Conservation (phyloP, 75 land plant species). For the Cupressus sempervirens region DNA sequence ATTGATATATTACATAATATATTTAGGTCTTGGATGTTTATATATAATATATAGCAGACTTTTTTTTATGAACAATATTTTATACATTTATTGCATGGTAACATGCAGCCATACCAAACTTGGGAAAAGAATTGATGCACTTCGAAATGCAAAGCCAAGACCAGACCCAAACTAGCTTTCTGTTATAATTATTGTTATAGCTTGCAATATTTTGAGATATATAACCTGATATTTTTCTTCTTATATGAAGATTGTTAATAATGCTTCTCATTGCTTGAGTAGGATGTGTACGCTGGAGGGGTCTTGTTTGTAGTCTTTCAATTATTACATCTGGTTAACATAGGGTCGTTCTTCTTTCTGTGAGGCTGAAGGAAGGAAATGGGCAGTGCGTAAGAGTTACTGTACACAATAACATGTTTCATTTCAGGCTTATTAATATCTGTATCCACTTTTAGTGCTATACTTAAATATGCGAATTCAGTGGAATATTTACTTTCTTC, state of each 20-base stretch:
- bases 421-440: not conserved
- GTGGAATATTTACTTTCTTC: not conserved
- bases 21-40: too few species aligned
- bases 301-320: not conserved
- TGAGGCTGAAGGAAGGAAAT: not conserved
- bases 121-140: too few species aligned
- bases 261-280: not conserved
- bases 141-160: too few species aligned
- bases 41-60: too few species aligned
- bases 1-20: too few species aligned
- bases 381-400: not conserved
- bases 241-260: not conserved
- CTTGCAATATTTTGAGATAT: not conserved
- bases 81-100: too few species aligned
- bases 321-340: not conserved
- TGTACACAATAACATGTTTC: not conserved
- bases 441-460: not conserved
- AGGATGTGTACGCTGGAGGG: not conserved
- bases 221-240: not conserved
- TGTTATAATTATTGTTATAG: not conserved
- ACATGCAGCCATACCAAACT: too few species aligned
- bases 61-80: too few species aligned
- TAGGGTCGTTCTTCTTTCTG: not conserved
- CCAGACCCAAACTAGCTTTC: not conserved
- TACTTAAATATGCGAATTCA: not conserved